These are phyloP conservation scores for Euphrasia confusa DNA, from an alignment of 257 asterid species.

Conservation along the genomic window DNA sequence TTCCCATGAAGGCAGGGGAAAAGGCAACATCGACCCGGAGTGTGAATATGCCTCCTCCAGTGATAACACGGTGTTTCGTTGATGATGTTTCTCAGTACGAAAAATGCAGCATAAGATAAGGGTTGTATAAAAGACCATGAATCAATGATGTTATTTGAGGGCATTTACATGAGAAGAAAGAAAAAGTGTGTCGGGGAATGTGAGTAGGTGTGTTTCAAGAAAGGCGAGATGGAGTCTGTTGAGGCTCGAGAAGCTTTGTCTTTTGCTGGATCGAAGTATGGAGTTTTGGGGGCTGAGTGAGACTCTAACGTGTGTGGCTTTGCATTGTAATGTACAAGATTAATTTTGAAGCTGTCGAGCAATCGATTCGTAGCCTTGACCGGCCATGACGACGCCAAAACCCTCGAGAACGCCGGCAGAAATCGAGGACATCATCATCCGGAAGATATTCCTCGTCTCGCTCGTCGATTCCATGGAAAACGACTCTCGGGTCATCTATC, in stretches of 20 bases:
- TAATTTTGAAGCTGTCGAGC: not conserved
- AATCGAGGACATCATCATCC: conserved; percentile 85
- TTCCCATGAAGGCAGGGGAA: conserved; percentile 40
- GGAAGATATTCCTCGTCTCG: conserved; percentile 67
- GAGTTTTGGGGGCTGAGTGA: conserved; percentile 19
- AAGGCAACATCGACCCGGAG: conserved; percentile 35
- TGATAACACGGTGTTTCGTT: conserved; percentile 15
- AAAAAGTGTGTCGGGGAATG: conserved; percentile 23
- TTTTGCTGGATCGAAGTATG: conserved; percentile 45
- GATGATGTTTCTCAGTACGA: conserved; percentile 22
- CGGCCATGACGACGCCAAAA: conserved; percentile 64
- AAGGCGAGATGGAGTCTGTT: conserved; percentile 39
- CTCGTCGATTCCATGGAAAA: conserved; percentile 66
- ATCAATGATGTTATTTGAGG: conserved; percentile 39
- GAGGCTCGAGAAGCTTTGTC: conserved; percentile 65
- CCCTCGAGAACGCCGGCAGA: conserved; percentile 65
- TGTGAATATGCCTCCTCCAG: conserved; percentile 22
- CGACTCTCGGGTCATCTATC: conserved; percentile 60
- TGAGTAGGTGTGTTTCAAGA: conserved; percentile 31
- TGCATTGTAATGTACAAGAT: conserved; percentile 53
- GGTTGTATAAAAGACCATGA: conserved; percentile 24
- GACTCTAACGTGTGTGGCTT: conserved; percentile 55
- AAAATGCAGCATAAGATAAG: too few species aligned
- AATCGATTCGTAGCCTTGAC: conserved; percentile 9
- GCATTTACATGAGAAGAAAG: conserved; percentile 39